Percentiles rank a stretch among this genome's conserved stretches.
phyloP scores from a whole-genome alignment of 768 basidiomycete genomes.

The Boletus rufocinnamomeus region DNA sequence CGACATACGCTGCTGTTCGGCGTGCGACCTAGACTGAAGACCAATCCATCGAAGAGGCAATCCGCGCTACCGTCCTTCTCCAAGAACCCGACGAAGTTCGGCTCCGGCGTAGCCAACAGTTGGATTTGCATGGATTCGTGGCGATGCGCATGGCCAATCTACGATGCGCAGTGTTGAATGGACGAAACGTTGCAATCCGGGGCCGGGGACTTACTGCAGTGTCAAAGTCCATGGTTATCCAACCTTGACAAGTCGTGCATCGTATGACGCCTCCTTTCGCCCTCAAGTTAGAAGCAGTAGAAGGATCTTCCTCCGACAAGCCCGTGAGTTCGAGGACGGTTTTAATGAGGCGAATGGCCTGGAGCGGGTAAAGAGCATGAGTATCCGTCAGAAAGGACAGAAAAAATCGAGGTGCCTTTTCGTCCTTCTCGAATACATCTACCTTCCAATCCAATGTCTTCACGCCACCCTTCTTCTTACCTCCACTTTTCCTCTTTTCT shows the following conservation, averaged over 20 bases:
- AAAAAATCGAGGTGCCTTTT: constrained; percentile 42
- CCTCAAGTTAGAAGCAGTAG: constrained; percentile 23
- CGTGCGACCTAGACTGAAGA: too few relatives aligned
- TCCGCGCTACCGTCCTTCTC: not conserved
- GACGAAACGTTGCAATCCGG: too few relatives aligned
- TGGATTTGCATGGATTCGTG: constrained; percentile 54
- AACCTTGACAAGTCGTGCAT: constrained; percentile 53
- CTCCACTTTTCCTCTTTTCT: not conserved
- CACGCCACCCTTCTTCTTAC: constrained; percentile 14
- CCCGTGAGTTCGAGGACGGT: constrained; percentile 38
- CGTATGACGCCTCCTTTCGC: constrained; percentile 36
- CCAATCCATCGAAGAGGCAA: too few relatives aligned
- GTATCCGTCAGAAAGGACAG: not conserved
- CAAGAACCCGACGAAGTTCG: not conserved
- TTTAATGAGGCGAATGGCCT: constrained; percentile 52
- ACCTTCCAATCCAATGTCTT: constrained; percentile 46
- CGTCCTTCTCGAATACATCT: constrained; percentile 57
- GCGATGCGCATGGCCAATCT: constrained; percentile 67
- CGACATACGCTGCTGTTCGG: too few relatives aligned
- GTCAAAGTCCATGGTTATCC: constrained; percentile 49
- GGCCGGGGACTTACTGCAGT: constrained; percentile 43
- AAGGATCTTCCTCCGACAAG: constrained; percentile 34
- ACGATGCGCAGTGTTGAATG: not conserved
- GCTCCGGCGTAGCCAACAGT: constrained; percentile 17
- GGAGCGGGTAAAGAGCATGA: not conserved